These are phyloP conservation scores for Teratosphaeria nubilosa DNA, from an alignment of 2,329 filamentous ascomycete genomes.

Conservation along the genomic window DNA sequence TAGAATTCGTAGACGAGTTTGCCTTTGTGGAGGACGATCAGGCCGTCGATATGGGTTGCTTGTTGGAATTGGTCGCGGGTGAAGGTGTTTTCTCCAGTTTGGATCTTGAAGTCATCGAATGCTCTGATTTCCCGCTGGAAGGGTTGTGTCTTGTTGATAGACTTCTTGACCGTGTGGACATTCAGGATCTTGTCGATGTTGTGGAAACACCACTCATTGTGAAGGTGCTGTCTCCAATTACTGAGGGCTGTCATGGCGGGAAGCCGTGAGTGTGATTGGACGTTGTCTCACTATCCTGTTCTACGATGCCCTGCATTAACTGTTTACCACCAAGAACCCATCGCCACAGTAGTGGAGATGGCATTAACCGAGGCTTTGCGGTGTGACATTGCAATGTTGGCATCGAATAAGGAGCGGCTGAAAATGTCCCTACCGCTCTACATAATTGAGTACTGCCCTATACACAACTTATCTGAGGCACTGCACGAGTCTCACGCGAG, in stretches of 20 bases:
- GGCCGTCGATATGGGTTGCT: slow-evolving; percentile 11
- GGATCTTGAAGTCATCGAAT: slow-evolving; percentile 9
- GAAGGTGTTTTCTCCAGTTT: slow-evolving; percentile 4
- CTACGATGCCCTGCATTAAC: not conserved
- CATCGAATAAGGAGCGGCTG: not conserved
- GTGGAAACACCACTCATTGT: slow-evolving; percentile 13
- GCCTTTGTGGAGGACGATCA: slow-evolving; percentile 15
- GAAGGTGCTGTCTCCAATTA: slow-evolving; percentile 15
- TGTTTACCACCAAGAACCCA: too few species aligned
- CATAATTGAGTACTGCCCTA: not conserved
- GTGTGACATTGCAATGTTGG: not conserved
- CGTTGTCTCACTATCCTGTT: not conserved
- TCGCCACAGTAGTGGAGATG: not conserved
- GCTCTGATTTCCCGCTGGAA: not conserved
- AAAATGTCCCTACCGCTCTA: not conserved
- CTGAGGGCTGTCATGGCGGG: slow-evolving; percentile 4
- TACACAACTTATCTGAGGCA: not conserved
- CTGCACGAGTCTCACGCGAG: not conserved
- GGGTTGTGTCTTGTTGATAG: not conserved
- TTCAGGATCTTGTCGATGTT: slow-evolving; percentile 14
- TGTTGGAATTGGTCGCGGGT: slow-evolving; percentile 7
- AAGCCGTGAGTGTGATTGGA: not conserved
- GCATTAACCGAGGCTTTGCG: not conserved
- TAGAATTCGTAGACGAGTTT: slow-evolving; percentile 13
- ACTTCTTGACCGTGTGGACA: slow-evolving; percentile 8